Conservation (phyloP, 257 asterid genomes). For the Solanum tarijense region DNA sequence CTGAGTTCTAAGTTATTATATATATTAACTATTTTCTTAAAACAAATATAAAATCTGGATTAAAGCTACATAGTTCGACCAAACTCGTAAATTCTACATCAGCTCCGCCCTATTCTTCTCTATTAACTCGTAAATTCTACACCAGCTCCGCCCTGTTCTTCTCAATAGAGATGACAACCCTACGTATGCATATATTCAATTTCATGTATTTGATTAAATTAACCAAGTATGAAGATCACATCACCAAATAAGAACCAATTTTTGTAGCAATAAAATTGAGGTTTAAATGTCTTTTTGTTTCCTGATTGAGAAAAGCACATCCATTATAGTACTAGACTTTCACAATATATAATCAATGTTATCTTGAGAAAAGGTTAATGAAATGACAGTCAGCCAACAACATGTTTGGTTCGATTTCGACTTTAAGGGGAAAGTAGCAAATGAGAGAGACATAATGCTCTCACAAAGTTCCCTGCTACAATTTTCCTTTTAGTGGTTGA, state of each 20-base stretch:
- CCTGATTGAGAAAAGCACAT: neutral
- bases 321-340: neutral
- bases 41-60: rapidly evolving
- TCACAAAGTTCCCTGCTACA: neutral
- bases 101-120: too few species aligned
- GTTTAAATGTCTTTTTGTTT: neutral
- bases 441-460: neutral
- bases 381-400: neutral
- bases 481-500: neutral
- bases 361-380: neutral
- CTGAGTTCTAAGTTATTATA: too few species aligned
- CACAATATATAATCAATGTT: neutral
- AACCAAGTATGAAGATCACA: neutral
- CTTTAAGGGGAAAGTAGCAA: neutral
- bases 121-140: neutral
- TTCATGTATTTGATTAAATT: neutral
- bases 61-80: neutral
- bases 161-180: neutral
- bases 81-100: neutral
- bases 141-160: neutral
- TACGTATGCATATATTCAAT: neutral
- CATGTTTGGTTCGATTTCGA: neutral
- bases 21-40: neutral
- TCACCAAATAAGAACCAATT: neutral
- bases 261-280: neutral